Conservation (phyloP, 305 asterid species). For the Plantago coronopus region DNA sequence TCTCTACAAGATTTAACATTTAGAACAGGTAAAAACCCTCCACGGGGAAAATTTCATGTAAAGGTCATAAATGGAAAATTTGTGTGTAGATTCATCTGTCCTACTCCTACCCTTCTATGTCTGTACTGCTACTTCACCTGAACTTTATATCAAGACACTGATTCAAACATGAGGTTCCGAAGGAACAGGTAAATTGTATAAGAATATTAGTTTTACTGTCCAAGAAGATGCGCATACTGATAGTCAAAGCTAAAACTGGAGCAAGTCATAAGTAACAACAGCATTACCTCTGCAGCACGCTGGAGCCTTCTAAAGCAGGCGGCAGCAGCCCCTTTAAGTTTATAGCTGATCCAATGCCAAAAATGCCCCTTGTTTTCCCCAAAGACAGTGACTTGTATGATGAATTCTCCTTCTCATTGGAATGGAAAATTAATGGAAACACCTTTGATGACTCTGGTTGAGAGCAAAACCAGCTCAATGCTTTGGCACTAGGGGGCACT, state of each 20-base stretch:
- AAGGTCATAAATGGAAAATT: too few species aligned
- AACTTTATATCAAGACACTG: too few species aligned
- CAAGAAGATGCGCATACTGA: constrained; percentile 6
- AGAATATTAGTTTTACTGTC: constrained; percentile 2
- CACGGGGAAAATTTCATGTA: too few species aligned
- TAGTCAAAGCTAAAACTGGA: constrained; percentile 10
- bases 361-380: constrained; percentile 78
- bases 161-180: neutral
- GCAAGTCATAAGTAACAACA: constrained; percentile 11
- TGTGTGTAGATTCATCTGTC: too few species aligned
- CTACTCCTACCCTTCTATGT: too few species aligned
- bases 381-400: constrained; percentile 57
- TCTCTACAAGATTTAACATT: too few species aligned
- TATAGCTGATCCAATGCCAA: constrained; percentile 85
- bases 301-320: constrained; percentile 28
- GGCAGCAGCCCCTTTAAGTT: constrained; percentile 49
- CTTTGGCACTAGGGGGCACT: constrained; percentile 92
- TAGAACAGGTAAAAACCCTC: too few species aligned
- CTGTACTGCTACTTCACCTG: too few species aligned
- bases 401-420: constrained; percentile 62
- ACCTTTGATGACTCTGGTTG: constrained; percentile 66
- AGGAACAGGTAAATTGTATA: neutral
- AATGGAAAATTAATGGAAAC: constrained; percentile 69
- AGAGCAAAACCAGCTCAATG: constrained; percentile 82
- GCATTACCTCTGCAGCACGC: constrained; percentile 53